Base-by-base conservation (phyloP, 2,329 filamentous ascomycete genomes). In the Hortaea sp. region DNA sequence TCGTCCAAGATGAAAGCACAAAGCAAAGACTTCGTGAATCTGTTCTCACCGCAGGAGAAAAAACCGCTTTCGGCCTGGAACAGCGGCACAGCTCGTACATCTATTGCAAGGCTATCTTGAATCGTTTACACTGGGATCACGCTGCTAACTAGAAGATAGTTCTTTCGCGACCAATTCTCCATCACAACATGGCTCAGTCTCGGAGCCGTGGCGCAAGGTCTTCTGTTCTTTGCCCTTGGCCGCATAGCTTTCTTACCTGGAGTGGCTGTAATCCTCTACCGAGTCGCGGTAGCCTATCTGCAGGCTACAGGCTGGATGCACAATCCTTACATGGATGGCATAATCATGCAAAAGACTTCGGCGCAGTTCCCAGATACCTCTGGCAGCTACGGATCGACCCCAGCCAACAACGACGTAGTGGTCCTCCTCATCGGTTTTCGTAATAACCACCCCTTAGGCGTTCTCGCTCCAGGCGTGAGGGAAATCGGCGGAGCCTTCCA, bases 381-480 rank as follows among this genome's bases (percentile, higher is more conserved):
- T 3, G 66, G 67, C 11, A 50, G 57, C 5, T 59, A 58, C 46
- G 56, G 59, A 40, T 48, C 51, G 11, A 58, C 61, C 39, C 60
- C 64, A 5, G 58, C 60, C n/a, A 49, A 53, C 35, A 49, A 46
- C 10, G 57, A 61, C 11, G 45, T 70, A 7, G 63, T 63, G 12
- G 64, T 69, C 37, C 63, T 71, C 49, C 47, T 68, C 29, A 61
- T 70, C 41, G 67, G 68, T 30, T 56, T 62, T 9, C 47, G 58
- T 7, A 50, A 42, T 46, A 62, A 63, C 45, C 56, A 65, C 41
- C 75, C 76, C 0, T 63, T 77, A 0, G 75, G 76, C 3, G 39
- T 69, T 6, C 56, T 77, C 13, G 62, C 66, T 2, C 74, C 76
- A 0, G 68, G 70, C 41, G 67, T 63, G 46, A 60, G 60, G 27